phyloP scores from a whole-genome alignment of 2,329 filamentous ascomycete species.

The Fusarium sp. region DNA sequence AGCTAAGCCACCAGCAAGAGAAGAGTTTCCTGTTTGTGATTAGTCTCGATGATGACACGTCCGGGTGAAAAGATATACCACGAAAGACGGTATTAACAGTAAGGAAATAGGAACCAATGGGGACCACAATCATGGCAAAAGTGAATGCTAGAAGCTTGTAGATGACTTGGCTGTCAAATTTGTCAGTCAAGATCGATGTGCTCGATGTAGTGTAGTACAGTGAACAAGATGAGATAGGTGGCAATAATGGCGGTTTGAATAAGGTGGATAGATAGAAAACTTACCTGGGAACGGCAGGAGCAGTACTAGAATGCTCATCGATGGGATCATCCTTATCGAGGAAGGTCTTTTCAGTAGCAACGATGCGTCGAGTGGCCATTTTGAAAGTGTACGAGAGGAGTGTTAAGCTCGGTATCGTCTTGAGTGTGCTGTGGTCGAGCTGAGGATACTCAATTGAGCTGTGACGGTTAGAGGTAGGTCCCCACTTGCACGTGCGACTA shows the following conservation, averaged over 20 bases:
- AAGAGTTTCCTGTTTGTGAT: conserved; percentile 75
- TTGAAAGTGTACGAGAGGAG: conserved; percentile 29
- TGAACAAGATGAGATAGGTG: not conserved
- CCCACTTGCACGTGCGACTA: conserved; percentile 39
- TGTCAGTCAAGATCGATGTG: not conserved
- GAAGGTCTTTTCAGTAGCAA: conserved; percentile 70
- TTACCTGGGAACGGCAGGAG: conserved; percentile 85
- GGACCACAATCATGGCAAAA: conserved; percentile 85
- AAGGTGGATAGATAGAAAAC: conserved; percentile 43
- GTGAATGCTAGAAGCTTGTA: conserved; percentile 91
- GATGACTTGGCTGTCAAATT: conserved; percentile 74
- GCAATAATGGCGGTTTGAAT: conserved; percentile 5
- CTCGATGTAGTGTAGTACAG: not conserved
- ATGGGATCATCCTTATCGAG: conserved; percentile 66
- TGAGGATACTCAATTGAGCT: conserved; percentile 10
- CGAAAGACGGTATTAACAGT: conserved; percentile 79
- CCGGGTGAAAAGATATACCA: conserved; percentile 58
- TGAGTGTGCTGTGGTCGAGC: conserved; percentile 9
- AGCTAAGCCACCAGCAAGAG: conserved; percentile 83
- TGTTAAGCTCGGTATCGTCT: conserved; percentile 11
- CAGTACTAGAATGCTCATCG: conserved; percentile 71
- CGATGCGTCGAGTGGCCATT: conserved; percentile 76
- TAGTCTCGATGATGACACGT: conserved; percentile 9
- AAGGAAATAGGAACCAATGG: conserved; percentile 88
- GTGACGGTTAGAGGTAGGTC: conserved; percentile 16